Conservation (phyloP, 345 rosid genomes). For the Passiflora organensis region DNA sequence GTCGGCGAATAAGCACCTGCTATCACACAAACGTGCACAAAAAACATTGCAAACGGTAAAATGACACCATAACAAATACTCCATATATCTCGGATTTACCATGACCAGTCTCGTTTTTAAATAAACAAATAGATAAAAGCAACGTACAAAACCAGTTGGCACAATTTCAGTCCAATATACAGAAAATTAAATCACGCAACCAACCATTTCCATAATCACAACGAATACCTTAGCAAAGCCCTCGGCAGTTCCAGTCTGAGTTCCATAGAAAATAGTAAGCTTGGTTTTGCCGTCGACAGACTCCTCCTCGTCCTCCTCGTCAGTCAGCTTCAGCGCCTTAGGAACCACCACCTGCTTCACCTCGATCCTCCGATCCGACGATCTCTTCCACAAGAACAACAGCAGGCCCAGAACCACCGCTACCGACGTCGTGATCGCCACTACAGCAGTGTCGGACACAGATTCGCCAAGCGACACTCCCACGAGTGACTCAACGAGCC, state of each 20-base stretch:
- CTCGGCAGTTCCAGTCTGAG: slow-evolving; percentile 96
- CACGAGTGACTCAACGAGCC: slow-evolving; percentile 37
- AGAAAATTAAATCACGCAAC: too few species aligned
- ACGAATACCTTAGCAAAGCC: slow-evolving; percentile 99
- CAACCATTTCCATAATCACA: neutral
- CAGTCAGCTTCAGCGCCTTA: slow-evolving; percentile 36
- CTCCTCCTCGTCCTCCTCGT: slow-evolving; percentile 20
- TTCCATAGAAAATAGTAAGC: slow-evolving; percentile 81
- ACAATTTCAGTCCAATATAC: neutral
- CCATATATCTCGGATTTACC: too few species aligned
- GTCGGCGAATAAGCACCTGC: too few species aligned
- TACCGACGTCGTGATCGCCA: slow-evolving; percentile 52
- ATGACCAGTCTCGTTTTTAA: too few species aligned
- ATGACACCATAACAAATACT: too few species aligned
- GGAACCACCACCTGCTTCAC: slow-evolving; percentile 45
- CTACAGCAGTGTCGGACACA: slow-evolving; percentile 41
- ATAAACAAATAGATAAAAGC: neutral
- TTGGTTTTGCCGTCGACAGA: slow-evolving; percentile 46
- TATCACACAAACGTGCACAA: too few species aligned
- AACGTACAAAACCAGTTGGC: neutral
- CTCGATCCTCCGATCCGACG: slow-evolving; percentile 44
- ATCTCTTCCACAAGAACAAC: slow-evolving; percentile 52
- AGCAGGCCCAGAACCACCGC: slow-evolving; percentile 47
- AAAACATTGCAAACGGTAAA: too few species aligned
- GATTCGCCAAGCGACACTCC: slow-evolving; percentile 38